phyloP scores from a whole-genome alignment of 2,329 filamentous ascomycete species.

The Venturia pyrina region DNA sequence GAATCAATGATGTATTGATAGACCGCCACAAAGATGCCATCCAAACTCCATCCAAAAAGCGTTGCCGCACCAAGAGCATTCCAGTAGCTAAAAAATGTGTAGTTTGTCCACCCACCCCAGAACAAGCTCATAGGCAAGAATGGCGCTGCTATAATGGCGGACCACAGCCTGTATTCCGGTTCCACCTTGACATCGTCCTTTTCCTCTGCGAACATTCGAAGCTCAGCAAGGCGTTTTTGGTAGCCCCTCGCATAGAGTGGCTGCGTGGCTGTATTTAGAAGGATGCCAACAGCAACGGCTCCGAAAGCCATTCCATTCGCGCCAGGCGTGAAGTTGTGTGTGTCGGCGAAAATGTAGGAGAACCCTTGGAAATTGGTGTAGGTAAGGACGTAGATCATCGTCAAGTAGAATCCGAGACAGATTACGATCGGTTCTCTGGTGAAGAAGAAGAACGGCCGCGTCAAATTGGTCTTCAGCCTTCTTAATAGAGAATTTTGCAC shows the following conservation, averaged over 20 bases:
- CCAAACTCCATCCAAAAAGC: constrained; percentile 38
- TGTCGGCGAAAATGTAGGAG: constrained; percentile 40
- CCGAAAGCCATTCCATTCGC: constrained; percentile 39
- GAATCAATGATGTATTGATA: constrained; percentile 29
- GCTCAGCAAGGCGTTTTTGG: constrained; percentile 30
- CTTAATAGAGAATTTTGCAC: constrained; percentile 3
- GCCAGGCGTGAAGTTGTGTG: constrained; percentile 36
- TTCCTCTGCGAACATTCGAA: constrained; percentile 31
- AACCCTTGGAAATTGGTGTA: constrained; percentile 46
- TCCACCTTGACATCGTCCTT: constrained; percentile 18
- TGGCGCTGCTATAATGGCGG: constrained; percentile 33
- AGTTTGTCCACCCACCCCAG: constrained; percentile 42
- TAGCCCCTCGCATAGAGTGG: constrained; percentile 23
- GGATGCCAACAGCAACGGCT: constrained; percentile 35
- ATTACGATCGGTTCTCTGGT: constrained; percentile 34
- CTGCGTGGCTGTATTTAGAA: constrained; percentile 27
- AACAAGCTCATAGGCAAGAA: constrained; percentile 38
- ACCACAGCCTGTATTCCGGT: constrained; percentile 28
- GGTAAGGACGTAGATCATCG: constrained; percentile 43
- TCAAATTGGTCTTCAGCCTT: constrained; percentile 14
- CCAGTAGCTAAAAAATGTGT: constrained; percentile 34
- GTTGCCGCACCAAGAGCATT: constrained; percentile 33
- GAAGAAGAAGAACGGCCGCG: constrained; percentile 22
- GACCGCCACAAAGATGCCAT: constrained; percentile 33
- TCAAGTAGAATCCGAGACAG: constrained; percentile 40